Evolutionary conservation across 148 eudicot species (phyloP), one percentile per base, ranked within the genome.

Genomic region (Chenopodium album): DNA sequence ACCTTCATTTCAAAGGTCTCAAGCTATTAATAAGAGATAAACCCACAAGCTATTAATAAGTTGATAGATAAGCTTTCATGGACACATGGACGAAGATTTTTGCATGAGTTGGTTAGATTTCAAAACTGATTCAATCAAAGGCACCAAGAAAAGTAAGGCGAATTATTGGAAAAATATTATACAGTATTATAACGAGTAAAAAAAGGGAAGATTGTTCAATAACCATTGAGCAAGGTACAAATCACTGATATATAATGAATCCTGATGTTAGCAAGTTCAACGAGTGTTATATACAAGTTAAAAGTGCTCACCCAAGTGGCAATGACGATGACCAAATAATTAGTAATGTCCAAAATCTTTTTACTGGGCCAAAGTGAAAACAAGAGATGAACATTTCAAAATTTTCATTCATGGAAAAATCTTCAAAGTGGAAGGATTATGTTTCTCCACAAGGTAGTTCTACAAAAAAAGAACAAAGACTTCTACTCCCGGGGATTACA

Each of bases 101-200:
- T 73, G 56, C 31, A 46, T 29, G 23, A 73, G 76, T 73, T 73
- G 29, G 56, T 73, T 73, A 73, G 20, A 73, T 44, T 73, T 46
- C 47, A 73, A 17, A 73, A 17, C 10, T 11, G 71, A 67, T 32
- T 73, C 76, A 12, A 48, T 73, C 32, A 73, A 47, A 48, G 76
- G 59, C 0, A 73, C 59, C 1, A 16, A 73, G 48, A 37, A 48
- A 48, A 46, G 29, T n/a, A 48, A 48, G 59, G 60, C 23, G 13
- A 22, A n/a, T 20, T 73, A 73, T 26, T 73, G 76, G 76, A 56
- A 73, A 73, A 44, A 73, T 44, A 73, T 73, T 22, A 60, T 73
- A 7, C 13, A 7, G 2, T 73, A 73, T 50, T 73, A 73, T 16
- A 73, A 73, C 4, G 20, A 73, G 62, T 48, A 31, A 32, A 60